phyloP scores from a whole-genome alignment of 768 basidiomycete species.

The Collybia sp. region DNA sequence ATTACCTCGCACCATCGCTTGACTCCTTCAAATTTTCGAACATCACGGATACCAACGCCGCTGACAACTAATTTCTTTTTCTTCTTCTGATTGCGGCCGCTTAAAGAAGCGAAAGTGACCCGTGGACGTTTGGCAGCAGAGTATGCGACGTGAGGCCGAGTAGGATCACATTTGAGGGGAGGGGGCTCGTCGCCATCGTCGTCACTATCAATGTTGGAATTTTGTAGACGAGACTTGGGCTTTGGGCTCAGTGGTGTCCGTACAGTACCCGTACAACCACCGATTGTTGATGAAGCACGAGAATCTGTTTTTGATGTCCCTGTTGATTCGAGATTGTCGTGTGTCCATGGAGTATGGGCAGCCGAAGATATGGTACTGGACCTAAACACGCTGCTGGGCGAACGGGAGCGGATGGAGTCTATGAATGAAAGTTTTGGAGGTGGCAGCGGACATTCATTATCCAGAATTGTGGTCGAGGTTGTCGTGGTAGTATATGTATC shows the following conservation, averaged over 20 bases:
- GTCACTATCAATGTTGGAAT: slow-evolving; percentile 9
- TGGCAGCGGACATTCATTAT: slow-evolving; percentile 35
- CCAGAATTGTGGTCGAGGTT: slow-evolving; percentile 37
- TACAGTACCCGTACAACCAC: slow-evolving; percentile 2
- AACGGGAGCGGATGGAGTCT: slow-evolving; percentile 33
- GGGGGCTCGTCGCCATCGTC: slow-evolving; percentile 18
- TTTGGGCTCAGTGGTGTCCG: slow-evolving; percentile 29
- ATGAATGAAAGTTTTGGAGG: slow-evolving; percentile 35
- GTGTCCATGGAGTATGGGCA: slow-evolving; percentile 11
- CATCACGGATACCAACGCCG: slow-evolving; percentile 59
- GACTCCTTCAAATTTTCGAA: slow-evolving; percentile 59
- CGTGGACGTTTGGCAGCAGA: slow-evolving; percentile 26
- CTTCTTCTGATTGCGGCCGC: slow-evolving; percentile 40
- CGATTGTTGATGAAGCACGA: too few relatives aligned
- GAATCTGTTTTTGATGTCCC: slow-evolving; percentile 3
- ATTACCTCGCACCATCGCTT: slow-evolving; percentile 76
- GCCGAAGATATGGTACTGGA: slow-evolving; percentile 27
- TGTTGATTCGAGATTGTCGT: slow-evolving; percentile 7
- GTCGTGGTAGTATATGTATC: slow-evolving; percentile 45
- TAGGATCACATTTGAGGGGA: slow-evolving; percentile 11
- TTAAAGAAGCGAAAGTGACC: slow-evolving; percentile 32
- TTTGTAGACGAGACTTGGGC: slow-evolving; percentile 16
- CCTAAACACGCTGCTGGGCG: slow-evolving; percentile 23
- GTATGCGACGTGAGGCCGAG: slow-evolving; percentile 31
- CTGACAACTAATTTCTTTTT: slow-evolving; percentile 68